Conservation (phyloP, 305 asterid species). For the Euphrasia arctica region DNA sequence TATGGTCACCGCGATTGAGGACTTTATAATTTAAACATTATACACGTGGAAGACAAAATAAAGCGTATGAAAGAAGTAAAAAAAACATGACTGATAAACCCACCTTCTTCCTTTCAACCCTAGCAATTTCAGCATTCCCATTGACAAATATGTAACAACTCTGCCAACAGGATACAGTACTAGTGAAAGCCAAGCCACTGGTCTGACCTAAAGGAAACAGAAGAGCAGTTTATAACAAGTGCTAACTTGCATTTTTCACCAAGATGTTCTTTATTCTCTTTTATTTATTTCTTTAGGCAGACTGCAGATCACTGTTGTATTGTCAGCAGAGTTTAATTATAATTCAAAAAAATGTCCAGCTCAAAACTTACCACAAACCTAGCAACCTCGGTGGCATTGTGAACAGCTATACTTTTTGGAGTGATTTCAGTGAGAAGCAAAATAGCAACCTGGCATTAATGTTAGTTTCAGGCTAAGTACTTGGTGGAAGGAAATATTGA, state of each 20-base stretch:
- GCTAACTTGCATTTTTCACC: conserved; percentile 7
- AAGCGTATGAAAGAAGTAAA: not conserved
- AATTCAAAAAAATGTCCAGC: conserved; percentile 23
- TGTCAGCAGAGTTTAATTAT: conserved; percentile 17
- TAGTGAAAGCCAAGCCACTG: conserved; percentile 99
- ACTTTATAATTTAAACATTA: not conserved
- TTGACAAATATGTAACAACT: conserved; percentile 91
- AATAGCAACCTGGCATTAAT: conserved; percentile 68
- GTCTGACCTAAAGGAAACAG: conserved; percentile 80
- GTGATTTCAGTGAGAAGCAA: conserved; percentile 99
- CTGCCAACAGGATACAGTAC: conserved; percentile 95
- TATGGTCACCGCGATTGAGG: not conserved
- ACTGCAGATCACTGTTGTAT: conserved; percentile 6
- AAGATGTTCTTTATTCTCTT: conserved; percentile 4
- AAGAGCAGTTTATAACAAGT: conserved; percentile 30
- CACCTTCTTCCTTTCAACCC: conserved; percentile 97
- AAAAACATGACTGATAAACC: conserved; percentile 14
- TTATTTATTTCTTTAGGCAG: conserved; percentile 4
- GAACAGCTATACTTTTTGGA: conserved; percentile 98
- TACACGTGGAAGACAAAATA: conserved; percentile 5
- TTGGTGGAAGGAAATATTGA: conserved; percentile 11
- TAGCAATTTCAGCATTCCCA: conserved; percentile 97
- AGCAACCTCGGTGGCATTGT: conserved; percentile 97
- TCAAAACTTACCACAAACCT: conserved; percentile 87
- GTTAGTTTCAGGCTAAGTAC: conserved; percentile 27